Percentiles rank a stretch among this genome's conserved stretches.
phyloP scores from a whole-genome alignment of 1,284 basidiomycete species.

The Naganishia sp. region DNA sequence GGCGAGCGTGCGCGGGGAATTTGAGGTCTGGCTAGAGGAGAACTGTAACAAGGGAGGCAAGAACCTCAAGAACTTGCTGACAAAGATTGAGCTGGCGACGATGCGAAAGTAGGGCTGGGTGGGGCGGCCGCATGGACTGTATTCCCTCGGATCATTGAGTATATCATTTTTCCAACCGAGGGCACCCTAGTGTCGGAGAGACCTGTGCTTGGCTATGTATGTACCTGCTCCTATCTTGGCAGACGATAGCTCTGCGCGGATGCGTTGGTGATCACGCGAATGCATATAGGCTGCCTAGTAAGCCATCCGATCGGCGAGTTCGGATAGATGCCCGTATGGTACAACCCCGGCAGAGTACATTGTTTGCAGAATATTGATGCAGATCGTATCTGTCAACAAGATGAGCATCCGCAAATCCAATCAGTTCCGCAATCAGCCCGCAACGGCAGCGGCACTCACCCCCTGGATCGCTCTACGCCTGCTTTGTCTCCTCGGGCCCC shows the following conservation, averaged over 20 bases:
- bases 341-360: too few relatives aligned
- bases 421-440: background rate
- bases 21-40: slow-evolving; percentile 79
- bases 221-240: too few relatives aligned
- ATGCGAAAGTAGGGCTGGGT: slow-evolving; percentile 22
- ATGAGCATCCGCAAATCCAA: background rate
- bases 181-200: too few relatives aligned
- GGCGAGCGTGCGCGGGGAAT: slow-evolving; percentile 65
- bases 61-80: slow-evolving; percentile 75
- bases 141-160: background rate
- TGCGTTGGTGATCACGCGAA: too few relatives aligned
- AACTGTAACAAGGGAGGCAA: slow-evolving; percentile 82
- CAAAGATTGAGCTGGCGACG: slow-evolving; percentile 32
- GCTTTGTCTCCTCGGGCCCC: slow-evolving; percentile 21
- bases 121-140: slow-evolving; percentile 14
- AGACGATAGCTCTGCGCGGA: too few relatives aligned
- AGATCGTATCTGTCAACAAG: too few relatives aligned
- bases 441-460: background rate
- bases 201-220: too few relatives aligned
- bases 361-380: too few relatives aligned
- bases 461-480: background rate
- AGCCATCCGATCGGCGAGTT: too few relatives aligned
- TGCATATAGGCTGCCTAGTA: too few relatives aligned
- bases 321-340: too few relatives aligned
- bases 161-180: too few relatives aligned